phyloP scores from a whole-genome alignment of 495 filamentous ascomycete genomes.

The Tuber borchii region DNA sequence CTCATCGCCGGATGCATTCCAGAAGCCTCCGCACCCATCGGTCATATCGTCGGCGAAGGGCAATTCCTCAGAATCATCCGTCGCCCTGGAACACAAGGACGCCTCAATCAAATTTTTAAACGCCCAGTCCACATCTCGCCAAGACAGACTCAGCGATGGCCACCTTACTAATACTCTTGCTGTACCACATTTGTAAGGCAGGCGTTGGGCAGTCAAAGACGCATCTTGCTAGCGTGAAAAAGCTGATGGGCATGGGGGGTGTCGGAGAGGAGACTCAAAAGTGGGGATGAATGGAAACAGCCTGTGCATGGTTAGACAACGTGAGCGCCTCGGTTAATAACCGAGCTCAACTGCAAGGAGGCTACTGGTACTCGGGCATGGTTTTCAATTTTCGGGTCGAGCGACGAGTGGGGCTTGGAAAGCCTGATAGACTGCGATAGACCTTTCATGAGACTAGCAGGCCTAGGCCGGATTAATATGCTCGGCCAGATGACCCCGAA shows the following conservation, averaged over 20 bases:
- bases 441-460: conserved; percentile 67
- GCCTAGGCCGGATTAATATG: conserved; percentile 79
- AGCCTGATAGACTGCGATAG: conserved; percentile 82
- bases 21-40: conserved; percentile 12
- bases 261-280: conserved; percentile 60
- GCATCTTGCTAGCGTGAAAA: conserved; percentile 89
- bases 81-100: conserved; percentile 55
- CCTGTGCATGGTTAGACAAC: conserved; percentile 95
- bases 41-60: conserved; percentile 14
- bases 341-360: conserved; percentile 71
- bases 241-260: conserved; percentile 75
- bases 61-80: conserved; percentile 1
- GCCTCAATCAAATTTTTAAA: conserved; percentile 78
- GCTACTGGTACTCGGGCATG: conserved; percentile 54
- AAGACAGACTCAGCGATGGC: conserved; percentile 82
- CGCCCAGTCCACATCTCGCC: conserved; percentile 60
- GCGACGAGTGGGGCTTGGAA: conserved; percentile 72
- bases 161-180: conserved; percentile 78
- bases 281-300: conserved; percentile 81
- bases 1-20: conserved; percentile 13
- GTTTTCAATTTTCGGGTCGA: conserved; percentile 57
- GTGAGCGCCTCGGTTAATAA: conserved; percentile 88
- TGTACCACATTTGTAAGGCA: conserved; percentile 89
- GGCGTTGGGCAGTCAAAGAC: conserved; percentile 87
- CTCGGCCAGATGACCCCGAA: conserved; percentile 58